Evolutionary conservation across 1,284 basidiomycete species (phyloP).

Genomic region (Heliocybe sulcata): DNA sequence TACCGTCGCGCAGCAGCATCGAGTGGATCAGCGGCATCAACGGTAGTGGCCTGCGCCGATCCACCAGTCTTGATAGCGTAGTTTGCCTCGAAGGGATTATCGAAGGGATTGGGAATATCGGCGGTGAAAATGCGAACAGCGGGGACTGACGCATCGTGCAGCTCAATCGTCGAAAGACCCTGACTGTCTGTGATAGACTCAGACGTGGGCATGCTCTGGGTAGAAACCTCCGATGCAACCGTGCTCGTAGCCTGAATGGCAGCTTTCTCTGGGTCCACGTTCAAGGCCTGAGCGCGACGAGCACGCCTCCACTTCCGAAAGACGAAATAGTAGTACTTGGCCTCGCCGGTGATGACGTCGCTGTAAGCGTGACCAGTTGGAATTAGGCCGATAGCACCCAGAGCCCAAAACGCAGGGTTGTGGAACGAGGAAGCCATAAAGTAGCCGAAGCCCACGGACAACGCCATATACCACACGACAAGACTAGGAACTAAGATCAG

Average conservation of each 20-base stretch:
- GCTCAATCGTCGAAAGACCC: neutral
- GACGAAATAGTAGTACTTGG: conserved; percentile 11
- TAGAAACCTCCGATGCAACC: too few species aligned
- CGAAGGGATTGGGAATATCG: neutral
- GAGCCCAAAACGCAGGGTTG: conserved; percentile 9
- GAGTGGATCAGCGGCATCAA: too few species aligned
- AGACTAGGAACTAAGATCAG: conserved; percentile 2
- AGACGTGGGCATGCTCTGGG: too few species aligned
- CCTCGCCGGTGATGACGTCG: conserved; percentile 13
- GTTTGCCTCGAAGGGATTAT: neutral
- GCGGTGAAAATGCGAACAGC: neutral
- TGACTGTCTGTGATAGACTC: neutral
- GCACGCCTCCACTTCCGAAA: conserved; percentile 7
- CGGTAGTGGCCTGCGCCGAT: too few species aligned
- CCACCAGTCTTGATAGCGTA: neutral
- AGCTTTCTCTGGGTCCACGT: conserved; percentile 2
- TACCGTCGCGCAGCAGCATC: too few species aligned
- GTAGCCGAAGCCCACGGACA: conserved; percentile 12
- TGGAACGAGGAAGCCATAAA: conserved; percentile 12
- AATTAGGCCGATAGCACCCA: conserved; percentile 5
- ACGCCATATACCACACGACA: conserved; percentile 13
- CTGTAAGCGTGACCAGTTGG: conserved; percentile 9
- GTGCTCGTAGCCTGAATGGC: too few species aligned
- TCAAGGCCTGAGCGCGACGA: conserved; percentile 6
- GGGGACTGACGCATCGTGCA: neutral